Percentiles rank a stretch among this genome's conserved stretches.
Conservation (phyloP, 805 yeast species). For the Ogataea henricii region DNA sequence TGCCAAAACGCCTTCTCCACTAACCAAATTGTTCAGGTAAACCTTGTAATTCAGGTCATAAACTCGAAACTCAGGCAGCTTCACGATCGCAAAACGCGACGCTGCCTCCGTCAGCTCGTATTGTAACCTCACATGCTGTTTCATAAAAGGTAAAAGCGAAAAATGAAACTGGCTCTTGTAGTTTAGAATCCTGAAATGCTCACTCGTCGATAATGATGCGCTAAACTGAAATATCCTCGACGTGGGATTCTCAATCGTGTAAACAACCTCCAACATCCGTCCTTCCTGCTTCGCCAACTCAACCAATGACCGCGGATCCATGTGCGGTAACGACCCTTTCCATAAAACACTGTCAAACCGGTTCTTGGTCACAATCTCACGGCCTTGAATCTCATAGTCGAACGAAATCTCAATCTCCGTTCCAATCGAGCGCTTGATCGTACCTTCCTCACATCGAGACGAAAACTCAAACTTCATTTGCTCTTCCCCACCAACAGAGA, state of each 20-base stretch:
- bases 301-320: conserved; percentile 69
- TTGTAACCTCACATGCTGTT: conserved; percentile 45
- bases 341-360: conserved; percentile 41
- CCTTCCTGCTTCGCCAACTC: conserved; percentile 25
- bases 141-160: conserved; percentile 64
- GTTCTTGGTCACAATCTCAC: conserved; percentile 23
- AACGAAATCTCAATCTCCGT: conserved; percentile 23
- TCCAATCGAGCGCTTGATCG: conserved; percentile 25
- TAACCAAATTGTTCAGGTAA: conserved; percentile 53
- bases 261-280: conserved; percentile 39
- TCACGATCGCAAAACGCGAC: conserved; percentile 23
- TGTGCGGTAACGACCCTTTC: conserved; percentile 58
- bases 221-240: conserved; percentile 63
- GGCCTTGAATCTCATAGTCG: conserved; percentile 17
- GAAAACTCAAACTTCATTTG: conserved; percentile 16
- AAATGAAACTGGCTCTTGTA: conserved; percentile 37
- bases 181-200: conserved; percentile 26
- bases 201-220: conserved; percentile 28
- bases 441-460: conserved; percentile 19
- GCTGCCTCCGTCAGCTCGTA: conserved; percentile 33
- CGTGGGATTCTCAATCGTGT: conserved; percentile 74
- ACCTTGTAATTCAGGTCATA: conserved; percentile 71
- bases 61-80: conserved; percentile 63
- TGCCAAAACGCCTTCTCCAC: conserved; percentile 32
- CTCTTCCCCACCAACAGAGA: conserved; percentile 3